Conservation (phyloP, 352 stramenopile species). For the Peronospora belbahrii region DNA sequence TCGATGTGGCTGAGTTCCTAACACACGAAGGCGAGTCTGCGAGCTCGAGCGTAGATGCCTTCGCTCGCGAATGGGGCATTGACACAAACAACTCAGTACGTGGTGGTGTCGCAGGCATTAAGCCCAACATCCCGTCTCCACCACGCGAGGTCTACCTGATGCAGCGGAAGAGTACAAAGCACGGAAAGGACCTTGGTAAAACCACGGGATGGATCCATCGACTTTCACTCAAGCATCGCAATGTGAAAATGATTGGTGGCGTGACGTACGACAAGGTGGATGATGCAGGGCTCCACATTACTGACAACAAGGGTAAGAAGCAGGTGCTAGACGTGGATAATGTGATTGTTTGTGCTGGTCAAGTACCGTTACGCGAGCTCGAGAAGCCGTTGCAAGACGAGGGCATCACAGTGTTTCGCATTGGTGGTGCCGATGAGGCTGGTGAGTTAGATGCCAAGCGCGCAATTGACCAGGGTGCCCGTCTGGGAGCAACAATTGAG, state of each 20-base stretch:
- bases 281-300: slow-evolving; percentile 91
- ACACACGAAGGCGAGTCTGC: slow-evolving; percentile 70
- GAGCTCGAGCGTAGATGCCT: slow-evolving; percentile 71
- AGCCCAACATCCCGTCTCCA: slow-evolving; percentile 29
- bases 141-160: slow-evolving; percentile 89
- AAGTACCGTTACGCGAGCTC: slow-evolving; percentile 87
- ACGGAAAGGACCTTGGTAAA: slow-evolving; percentile 89
- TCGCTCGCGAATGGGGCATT: slow-evolving; percentile 93
- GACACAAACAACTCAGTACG: slow-evolving; percentile 77
- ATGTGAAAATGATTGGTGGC: slow-evolving; percentile 90
- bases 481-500: slow-evolving; percentile 79
- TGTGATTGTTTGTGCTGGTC: slow-evolving; percentile 93
- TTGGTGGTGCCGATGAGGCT: slow-evolving; percentile 92
- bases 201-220: slow-evolving; percentile 97
- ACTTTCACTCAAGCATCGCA: slow-evolving; percentile 83
- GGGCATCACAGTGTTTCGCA: slow-evolving; percentile 88
- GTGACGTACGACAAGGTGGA: slow-evolving; percentile 94
- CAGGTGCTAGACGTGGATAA: slow-evolving; percentile 91
- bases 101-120: slow-evolving; percentile 72
- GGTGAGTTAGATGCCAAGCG: slow-evolving; percentile 95
- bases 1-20: slow-evolving; percentile 95
- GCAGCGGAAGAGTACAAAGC: slow-evolving; percentile 92
- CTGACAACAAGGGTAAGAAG: slow-evolving; percentile 74
- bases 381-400: slow-evolving; percentile 65
- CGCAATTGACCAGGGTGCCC: slow-evolving; percentile 94